These are phyloP conservation scores for Mucor saturninus DNA, from an alignment of 371 early-diverging fungal genomes.

Conservation along the genomic window DNA sequence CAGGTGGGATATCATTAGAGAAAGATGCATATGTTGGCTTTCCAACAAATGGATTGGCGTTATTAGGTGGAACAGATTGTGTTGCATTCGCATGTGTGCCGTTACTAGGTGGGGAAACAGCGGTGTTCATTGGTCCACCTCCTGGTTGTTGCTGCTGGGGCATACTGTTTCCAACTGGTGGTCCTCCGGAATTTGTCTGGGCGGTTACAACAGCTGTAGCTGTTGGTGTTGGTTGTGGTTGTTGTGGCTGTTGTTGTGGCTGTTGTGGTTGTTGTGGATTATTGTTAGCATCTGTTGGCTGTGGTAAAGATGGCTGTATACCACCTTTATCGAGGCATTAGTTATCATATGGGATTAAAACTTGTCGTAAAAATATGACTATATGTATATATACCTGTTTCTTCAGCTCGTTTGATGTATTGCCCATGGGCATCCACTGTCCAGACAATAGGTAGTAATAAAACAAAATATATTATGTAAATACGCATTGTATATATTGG, in stretches of 20 bases:
- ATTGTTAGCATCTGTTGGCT: conserved; percentile 8
- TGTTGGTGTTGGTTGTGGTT: conserved; percentile 20
- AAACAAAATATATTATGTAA: conserved; percentile 3
- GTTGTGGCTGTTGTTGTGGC: conserved; percentile 1
- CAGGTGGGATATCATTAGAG: conserved; percentile 47
- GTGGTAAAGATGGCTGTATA: conserved; percentile 2
- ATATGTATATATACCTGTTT: conserved; percentile 25
- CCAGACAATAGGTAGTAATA: conserved; percentile 2
- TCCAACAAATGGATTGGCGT: conserved; percentile 42
- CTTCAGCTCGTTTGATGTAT: conserved; percentile 26
- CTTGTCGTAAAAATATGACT: neutral
- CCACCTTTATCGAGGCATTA: conserved; percentile 1
- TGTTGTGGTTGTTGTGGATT: conserved; percentile 12
- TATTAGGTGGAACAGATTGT: conserved; percentile 28
- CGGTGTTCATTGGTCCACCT: conserved; percentile 18
- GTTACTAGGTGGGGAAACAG: conserved; percentile 22
- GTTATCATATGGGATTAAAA: neutral
- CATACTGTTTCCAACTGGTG: conserved; percentile 10
- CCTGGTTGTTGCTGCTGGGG: conserved; percentile 19
- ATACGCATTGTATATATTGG: conserved; percentile 1
- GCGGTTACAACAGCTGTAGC: conserved; percentile 23
- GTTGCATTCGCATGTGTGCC: conserved; percentile 35
- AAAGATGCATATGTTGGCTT: conserved; percentile 47
- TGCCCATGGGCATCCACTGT: conserved; percentile 5
- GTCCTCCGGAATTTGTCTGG: conserved; percentile 15